Evolutionary conservation across 2,329 filamentous ascomycete genomes (phyloP), one percentile per base, ranked within the genome.

Genomic region (Furcasterigmium sp.): DNA sequence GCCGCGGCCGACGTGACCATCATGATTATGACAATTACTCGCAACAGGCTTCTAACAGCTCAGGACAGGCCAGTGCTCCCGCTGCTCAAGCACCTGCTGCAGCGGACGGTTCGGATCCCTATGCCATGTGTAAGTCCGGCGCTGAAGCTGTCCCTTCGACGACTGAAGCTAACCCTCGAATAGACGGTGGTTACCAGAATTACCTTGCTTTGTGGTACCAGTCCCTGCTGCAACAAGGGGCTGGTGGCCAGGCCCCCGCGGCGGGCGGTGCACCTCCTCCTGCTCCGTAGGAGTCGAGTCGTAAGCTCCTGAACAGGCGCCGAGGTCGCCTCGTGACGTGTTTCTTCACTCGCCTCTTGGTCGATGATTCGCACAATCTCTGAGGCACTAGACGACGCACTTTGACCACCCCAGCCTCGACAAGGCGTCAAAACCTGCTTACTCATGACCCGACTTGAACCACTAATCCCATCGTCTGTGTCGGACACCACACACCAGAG

Each of bases 161-260:
- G 3, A 32, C 29, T n/a, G 13, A 15, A 7, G 53, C 60, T 60
- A 49, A 60, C 42, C n/a, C 21, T 13, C 19, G 15, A n/a, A 8
- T 49, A 83, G 80, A 91, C 65, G 87, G 87, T 52, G 87, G 87
- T 47, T 91, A 91, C 63, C 78, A 90, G 54, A 84, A 84, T 53
- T 93, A 91, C 60, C 66, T 89, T 46, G 80, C 84, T 32, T 73
- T 91, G 54, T 93, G 87, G 87, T 91, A 89, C 67, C 82, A 87
- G 57, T 85, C 85, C 23, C 56, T 76, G 57, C 61, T 70, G 58
- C 66, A 66, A 50, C 65, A 70, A 53, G 68, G 65, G 46, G 65
- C 67, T 42, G 48, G 49, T 42, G 48, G 48, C 20, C 60, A 62
- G 46, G 62, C 64, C 48, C 57, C 65, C 53, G 62, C 61, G 46